Percentiles rank a stretch among this genome's conserved stretches.
phyloP scores from a whole-genome alignment of 2,329 filamentous ascomycete species.

The Pyrenophora graminea region DNA sequence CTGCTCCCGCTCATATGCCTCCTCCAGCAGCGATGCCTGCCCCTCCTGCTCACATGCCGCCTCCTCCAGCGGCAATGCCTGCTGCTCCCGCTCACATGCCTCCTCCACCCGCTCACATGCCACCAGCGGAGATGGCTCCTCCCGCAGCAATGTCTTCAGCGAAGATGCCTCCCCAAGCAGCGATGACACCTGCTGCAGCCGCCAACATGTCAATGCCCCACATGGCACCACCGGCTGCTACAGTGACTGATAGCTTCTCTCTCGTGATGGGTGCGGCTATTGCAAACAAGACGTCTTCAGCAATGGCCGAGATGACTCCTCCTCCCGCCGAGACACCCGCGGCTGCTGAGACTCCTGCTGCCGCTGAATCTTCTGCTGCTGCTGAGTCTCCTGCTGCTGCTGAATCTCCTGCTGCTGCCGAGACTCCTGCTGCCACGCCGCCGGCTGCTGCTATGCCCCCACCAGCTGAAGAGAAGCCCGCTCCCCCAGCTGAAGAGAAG shows the following conservation, averaged over 20 bases:
- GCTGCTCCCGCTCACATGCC: conserved; percentile 1
- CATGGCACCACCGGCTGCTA: conserved; percentile 10
- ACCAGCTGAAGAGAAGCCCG: neutral
- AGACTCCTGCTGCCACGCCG: too few species aligned
- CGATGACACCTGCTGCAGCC: neutral
- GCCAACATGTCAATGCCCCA: neutral
- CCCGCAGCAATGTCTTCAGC: conserved; percentile 1
- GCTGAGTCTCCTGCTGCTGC: neutral
- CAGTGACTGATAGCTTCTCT: conserved; percentile 15
- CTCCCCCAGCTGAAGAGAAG: neutral
- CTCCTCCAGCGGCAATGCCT: neutral
- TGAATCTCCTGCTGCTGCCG: neutral
- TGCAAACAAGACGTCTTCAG: too few species aligned
- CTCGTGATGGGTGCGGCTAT: conserved; percentile 8
- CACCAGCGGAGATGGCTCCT: neutral
- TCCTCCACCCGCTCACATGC: neutral
- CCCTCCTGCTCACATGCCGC: neutral
- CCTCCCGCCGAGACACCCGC: neutral
- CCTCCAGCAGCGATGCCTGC: neutral
- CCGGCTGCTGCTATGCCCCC: neutral
- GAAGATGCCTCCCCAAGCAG: neutral
- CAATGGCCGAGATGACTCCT: too few species aligned
- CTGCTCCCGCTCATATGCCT: neutral
- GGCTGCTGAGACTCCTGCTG: neutral
- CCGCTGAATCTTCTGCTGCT: neutral